phyloP scores from a whole-genome alignment of 192 early-diverging fungal species.

The Coemansia sp. region DNA sequence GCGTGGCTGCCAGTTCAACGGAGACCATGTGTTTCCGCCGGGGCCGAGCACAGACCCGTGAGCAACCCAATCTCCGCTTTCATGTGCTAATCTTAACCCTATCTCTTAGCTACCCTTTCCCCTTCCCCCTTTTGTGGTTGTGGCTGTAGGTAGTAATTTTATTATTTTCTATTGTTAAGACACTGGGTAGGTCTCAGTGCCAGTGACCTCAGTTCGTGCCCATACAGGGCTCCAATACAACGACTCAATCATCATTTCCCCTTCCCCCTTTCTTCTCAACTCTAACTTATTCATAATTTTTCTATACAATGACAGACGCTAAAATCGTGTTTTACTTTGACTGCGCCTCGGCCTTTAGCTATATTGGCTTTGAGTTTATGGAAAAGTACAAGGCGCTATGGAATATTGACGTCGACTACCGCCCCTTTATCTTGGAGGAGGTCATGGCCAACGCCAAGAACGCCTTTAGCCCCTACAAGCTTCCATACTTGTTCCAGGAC shows the following conservation, averaged over 20 bases:
- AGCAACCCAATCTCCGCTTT: neutral
- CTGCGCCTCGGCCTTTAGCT: conserved; percentile 44
- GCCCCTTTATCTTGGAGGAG: conserved; percentile 31
- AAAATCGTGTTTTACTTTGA: conserved; percentile 50
- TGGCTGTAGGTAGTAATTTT: no score
- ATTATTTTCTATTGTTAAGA: no score
- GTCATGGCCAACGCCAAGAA: conserved; percentile 45
- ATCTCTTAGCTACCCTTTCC: neutral
- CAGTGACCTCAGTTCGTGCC: no score
- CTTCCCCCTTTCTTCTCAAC: neutral
- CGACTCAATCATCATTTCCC: no score
- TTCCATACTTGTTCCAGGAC: conserved; percentile 38
- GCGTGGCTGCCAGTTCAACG: neutral
- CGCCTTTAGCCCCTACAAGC: conserved; percentile 42
- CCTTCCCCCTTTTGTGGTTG: no score
- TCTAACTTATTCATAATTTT: neutral
- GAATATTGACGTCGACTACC: conserved; percentile 47
- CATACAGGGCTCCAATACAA: no score
- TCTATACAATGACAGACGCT: neutral
- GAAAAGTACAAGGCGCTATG: conserved; percentile 43
- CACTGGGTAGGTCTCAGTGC: no score
- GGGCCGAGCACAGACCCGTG: conserved; percentile 10
- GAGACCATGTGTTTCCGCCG: neutral
- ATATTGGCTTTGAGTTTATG: conserved; percentile 58
- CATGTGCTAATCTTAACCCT: neutral